Evolutionary conservation across 805 yeast species (phyloP), one percentile per base, ranked within the genome.

Genomic region (Saturnispora kantuleensis): DNA sequence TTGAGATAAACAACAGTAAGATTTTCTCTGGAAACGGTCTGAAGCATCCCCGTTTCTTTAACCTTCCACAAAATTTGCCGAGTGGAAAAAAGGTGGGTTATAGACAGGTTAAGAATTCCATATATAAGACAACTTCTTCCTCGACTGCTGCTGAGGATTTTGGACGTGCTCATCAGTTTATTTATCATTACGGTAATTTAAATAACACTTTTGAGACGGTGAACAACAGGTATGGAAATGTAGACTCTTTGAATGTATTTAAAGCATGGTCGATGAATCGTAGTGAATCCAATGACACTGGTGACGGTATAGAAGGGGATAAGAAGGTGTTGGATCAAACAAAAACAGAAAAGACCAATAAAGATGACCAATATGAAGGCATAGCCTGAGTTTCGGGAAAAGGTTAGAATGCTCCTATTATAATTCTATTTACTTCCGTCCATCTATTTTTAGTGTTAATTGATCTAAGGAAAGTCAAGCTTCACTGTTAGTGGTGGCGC

Each of bases 201-300:
- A 50, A 48, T 31, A 45, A 48, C 12, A 44, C 50, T 4, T 45
- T 55, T 42, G 56, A 54, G 34, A 45, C 46, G 17, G 50, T 47
- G 10, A 51, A 48, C 13, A 47, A 45, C 39, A 44, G 54, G 17
- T 52, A 50, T 38, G 57, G 56, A 6, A 32, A 53, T 41, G 49
- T 48, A 6, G 54, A 54, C 40, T 47, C 53, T 1, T 46, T 57
- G 7, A 36, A 43, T 21, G n/a, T 13, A 18, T 6, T 47, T 47
- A 21, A 47, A 47, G 31, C 17, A 15, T 30, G 31, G 13, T 8
- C 26, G 6, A 21, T 21, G 8, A 21, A 6, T 21, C 2, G 3
- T 21, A 21, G 8, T 6, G 8, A 21, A 2, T 21, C 5, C 2
- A 21, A 21, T 21, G 26, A 21, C 26, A 21, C 26, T 5, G 26